phyloP scores from a whole-genome alignment of 192 early-diverging fungal genomes.

The Dispira simplex region DNA sequence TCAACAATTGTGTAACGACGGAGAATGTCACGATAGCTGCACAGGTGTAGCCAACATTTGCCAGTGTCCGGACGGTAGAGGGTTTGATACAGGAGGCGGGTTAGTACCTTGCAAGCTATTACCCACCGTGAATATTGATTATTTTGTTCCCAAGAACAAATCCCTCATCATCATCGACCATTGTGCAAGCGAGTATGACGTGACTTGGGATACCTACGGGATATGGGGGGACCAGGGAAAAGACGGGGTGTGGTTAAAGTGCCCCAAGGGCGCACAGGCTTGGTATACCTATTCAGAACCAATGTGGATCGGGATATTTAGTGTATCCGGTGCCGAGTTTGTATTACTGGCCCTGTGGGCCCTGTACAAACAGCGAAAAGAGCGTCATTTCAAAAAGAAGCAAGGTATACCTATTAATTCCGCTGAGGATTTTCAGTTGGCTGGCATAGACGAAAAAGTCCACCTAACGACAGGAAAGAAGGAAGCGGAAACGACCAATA shows the following conservation, averaged over 20 bases:
- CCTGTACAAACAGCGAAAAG: constrained; percentile 16
- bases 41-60: constrained; percentile 15
- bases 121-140: constrained; percentile 12
- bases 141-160: constrained; percentile 18
- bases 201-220: constrained; percentile 7
- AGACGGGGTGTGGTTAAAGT: constrained; percentile 16
- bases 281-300: constrained; percentile 15
- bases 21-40: constrained; percentile 24
- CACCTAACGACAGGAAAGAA: not conserved
- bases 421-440: no score
- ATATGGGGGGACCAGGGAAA: constrained; percentile 1
- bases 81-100: not conserved
- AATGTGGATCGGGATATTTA: constrained; percentile 18
- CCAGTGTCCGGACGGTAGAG: not conserved
- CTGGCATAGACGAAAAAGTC: no score
- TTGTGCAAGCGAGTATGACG: constrained; percentile 11
- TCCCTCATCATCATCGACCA: constrained; percentile 8
- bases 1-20: constrained; percentile 30
- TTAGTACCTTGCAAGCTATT: not conserved
- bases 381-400: constrained; percentile 4
- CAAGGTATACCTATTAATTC: constrained; percentile 5
- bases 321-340: constrained; percentile 13
- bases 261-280: constrained; percentile 15
- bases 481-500: not conserved
- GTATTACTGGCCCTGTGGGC: constrained; percentile 15